These are phyloP conservation scores for Beauveria pseudobassiana DNA, from an alignment of 2,329 filamentous ascomycete genomes.

Conservation along the genomic window DNA sequence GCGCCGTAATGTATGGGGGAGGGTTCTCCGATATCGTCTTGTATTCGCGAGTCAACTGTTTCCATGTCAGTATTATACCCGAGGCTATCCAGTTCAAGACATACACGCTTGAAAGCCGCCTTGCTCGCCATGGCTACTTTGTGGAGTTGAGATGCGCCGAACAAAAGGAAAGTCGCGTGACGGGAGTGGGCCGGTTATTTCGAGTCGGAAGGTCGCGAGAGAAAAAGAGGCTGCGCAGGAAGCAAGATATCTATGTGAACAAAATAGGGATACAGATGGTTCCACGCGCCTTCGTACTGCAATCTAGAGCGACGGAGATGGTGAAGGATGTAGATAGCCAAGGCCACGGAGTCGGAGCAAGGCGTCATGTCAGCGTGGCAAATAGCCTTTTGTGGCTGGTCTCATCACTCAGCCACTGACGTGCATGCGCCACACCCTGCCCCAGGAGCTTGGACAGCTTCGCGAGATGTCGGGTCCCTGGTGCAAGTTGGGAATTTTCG, in stretches of 20 bases:
- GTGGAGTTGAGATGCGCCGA: background rate
- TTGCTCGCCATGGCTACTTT: slow-evolving; percentile 57
- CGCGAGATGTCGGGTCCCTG: slow-evolving; percentile 3
- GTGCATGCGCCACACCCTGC: slow-evolving; percentile 8
- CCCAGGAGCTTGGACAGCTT: slow-evolving; percentile 4
- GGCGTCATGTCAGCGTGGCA: slow-evolving; percentile 11
- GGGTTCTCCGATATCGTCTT: slow-evolving; percentile 63
- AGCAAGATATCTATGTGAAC: background rate
- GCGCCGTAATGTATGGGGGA: slow-evolving; percentile 80
- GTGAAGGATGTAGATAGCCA: background rate
- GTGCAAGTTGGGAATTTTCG: background rate
- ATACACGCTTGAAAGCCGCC: slow-evolving; percentile 63
- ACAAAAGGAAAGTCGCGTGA: slow-evolving; percentile 11
- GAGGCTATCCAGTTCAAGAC: slow-evolving; percentile 19
- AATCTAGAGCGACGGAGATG: background rate
- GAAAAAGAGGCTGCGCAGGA: background rate
- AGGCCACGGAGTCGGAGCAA: background rate
- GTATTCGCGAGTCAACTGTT: slow-evolving; percentile 54
- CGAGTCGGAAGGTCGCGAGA: background rate
- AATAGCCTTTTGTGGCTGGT: slow-evolving; percentile 5
- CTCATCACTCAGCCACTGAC: background rate
- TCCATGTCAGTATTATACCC: slow-evolving; percentile 17
- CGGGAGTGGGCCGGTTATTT: background rate
- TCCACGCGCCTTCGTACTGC: background rate
- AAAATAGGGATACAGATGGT: background rate